These are phyloP conservation scores for Fusarium nematophilum DNA, from an alignment of 2,329 filamentous ascomycete species.

Conservation along the genomic window DNA sequence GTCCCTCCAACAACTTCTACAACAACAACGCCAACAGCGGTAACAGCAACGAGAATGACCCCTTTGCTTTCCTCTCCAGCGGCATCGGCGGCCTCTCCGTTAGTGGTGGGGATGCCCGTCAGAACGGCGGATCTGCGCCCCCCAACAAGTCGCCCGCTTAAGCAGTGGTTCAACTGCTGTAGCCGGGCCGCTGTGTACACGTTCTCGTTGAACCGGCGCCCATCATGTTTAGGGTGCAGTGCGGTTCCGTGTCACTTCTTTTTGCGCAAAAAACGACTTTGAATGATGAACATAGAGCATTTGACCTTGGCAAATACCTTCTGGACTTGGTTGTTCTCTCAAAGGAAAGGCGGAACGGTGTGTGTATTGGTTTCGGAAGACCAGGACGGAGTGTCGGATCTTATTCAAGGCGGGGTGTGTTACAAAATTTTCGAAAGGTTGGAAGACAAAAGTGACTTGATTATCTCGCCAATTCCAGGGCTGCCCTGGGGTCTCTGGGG, in stretches of 20 bases:
- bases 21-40: constrained; percentile 72
- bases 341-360: constrained; percentile 50
- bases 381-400: constrained; percentile 55
- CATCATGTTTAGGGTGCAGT: constrained; percentile 32
- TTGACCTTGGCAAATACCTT: constrained; percentile 58
- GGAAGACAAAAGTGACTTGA: constrained; percentile 56
- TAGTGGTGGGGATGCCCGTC: constrained; percentile 71
- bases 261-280: constrained; percentile 50
- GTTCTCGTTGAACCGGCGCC: constrained; percentile 43
- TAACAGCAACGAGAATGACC: constrained; percentile 75
- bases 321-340: constrained; percentile 56
- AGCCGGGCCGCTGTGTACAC: constrained; percentile 43
- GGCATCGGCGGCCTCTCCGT: constrained; percentile 80
- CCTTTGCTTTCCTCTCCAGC: constrained; percentile 82
- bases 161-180: constrained; percentile 38
- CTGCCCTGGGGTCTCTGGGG: constrained; percentile 49
- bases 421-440: constrained; percentile 49
- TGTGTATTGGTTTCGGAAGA: constrained; percentile 53
- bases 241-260: constrained; percentile 43
- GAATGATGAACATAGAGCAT: constrained; percentile 59
- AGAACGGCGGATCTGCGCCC: constrained; percentile 69
- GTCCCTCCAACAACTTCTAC: constrained; percentile 68
- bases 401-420: constrained; percentile 51
- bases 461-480: constrained; percentile 46
- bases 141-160: constrained; percentile 71